A percentile compares a stretch with the other conserved stretches of the same genome.
Conservation (phyloP, 371 early-diverging fungal species). For the Mucor circinelloides region DNA sequence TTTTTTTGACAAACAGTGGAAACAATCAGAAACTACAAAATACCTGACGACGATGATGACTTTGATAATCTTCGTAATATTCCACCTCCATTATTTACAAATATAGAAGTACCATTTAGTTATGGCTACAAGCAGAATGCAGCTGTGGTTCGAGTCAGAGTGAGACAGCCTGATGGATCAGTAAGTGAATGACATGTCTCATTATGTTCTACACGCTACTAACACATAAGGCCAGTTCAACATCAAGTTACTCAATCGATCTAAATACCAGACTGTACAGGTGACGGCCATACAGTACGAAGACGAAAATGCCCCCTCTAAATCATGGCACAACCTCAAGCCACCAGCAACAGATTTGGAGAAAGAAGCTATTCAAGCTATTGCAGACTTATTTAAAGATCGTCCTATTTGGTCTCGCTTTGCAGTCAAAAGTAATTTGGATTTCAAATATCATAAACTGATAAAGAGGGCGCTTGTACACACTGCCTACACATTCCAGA, state of each 20-base stretch:
- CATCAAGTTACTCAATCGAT: slow-evolving; percentile 33
- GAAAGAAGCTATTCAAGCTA: not conserved
- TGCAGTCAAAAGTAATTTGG: slow-evolving; percentile 41
- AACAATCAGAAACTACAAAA: slow-evolving; percentile 37
- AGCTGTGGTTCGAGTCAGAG: slow-evolving; percentile 48
- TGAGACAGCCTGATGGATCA: slow-evolving; percentile 49
- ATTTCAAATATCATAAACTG: slow-evolving; percentile 17
- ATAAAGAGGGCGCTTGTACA: slow-evolving; percentile 37
- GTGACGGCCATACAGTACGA: slow-evolving; percentile 11
- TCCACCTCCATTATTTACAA: slow-evolving; percentile 63
- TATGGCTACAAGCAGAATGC: slow-evolving; percentile 58
- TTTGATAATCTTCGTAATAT: slow-evolving; percentile 23
- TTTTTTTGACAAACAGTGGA: slow-evolving; percentile 20
- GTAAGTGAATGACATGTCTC: slow-evolving; percentile 29
- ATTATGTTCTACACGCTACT: not conserved
- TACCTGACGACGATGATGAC: slow-evolving; percentile 32
- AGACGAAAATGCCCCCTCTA: slow-evolving; percentile 19
- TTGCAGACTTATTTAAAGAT: slow-evolving; percentile 42
- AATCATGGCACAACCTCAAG: slow-evolving; percentile 13
- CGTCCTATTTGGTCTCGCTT: slow-evolving; percentile 61
- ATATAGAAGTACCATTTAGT: slow-evolving; percentile 35
- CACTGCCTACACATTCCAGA: slow-evolving; percentile 45
- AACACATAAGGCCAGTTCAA: slow-evolving; percentile 20
- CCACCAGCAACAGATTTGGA: not conserved
- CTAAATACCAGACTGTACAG: not conserved